Evolutionary conservation across 805 yeast species (phyloP).

Genomic region (Lipomyces orientalis): DNA sequence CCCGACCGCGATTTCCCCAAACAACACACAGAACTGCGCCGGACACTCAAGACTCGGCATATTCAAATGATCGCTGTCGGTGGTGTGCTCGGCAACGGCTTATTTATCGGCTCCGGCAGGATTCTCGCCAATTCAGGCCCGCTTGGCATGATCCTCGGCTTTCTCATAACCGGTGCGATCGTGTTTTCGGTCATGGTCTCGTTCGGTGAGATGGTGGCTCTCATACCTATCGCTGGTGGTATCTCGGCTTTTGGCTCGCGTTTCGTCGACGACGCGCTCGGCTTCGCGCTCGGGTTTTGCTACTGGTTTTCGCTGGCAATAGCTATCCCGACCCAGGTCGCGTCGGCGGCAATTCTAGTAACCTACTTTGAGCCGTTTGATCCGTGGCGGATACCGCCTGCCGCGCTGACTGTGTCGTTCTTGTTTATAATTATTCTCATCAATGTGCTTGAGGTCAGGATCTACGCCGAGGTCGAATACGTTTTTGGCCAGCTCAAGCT

Average conservation of each 20-base stretch:
- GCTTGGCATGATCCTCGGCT: slow-evolving; percentile 44
- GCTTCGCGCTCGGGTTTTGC: slow-evolving; percentile 62
- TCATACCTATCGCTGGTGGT: slow-evolving; percentile 60
- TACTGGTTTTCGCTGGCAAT: slow-evolving; percentile 76
- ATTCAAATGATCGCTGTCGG: slow-evolving; percentile 77
- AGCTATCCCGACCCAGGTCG: slow-evolving; percentile 78
- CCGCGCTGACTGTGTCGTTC: slow-evolving; percentile 72
- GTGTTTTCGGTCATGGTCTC: slow-evolving; percentile 40
- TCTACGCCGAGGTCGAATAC: slow-evolving; percentile 73
- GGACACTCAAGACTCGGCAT: slow-evolving; percentile 60
- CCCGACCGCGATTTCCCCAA: slow-evolving; percentile 11
- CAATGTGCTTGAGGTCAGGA: slow-evolving; percentile 61
- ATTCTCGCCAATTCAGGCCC: slow-evolving; percentile 60
- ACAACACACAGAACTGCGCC: slow-evolving; percentile 40
- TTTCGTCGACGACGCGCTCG: slow-evolving; percentile 57
- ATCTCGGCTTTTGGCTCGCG: slow-evolving; percentile 57
- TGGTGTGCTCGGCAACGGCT: slow-evolving; percentile 77
- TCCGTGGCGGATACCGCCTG: slow-evolving; percentile 59
- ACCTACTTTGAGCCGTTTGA: slow-evolving; percentile 65
- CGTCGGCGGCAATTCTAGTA: slow-evolving; percentile 78
- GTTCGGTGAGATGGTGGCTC: slow-evolving; percentile 39
- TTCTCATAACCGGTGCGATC: slow-evolving; percentile 41
- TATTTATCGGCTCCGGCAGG: slow-evolving; percentile 70
- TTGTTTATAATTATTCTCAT: slow-evolving; percentile 51
- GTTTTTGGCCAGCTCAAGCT: slow-evolving; percentile 63